phyloP scores from a whole-genome alignment of 163 green algal species.

The Picocystis sp. region DNA sequence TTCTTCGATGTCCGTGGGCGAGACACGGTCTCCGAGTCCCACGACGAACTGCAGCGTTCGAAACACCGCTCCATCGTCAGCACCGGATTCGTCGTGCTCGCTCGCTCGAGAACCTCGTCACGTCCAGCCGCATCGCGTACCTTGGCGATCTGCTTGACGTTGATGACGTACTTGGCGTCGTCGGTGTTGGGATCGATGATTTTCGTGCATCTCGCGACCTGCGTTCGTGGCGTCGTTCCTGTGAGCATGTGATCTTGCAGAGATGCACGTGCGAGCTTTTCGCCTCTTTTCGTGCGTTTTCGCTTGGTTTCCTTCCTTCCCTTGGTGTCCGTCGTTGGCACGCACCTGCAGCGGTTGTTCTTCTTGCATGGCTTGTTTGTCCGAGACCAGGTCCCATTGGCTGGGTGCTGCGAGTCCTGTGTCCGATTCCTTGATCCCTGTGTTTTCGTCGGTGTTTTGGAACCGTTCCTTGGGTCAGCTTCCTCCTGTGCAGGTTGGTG shows the following conservation, averaged over 20 bases:
- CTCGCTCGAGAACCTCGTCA: no score
- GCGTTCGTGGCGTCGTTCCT: constrained; percentile 4
- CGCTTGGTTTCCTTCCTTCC: no score
- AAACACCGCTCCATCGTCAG: no score
- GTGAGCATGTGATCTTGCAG: no score
- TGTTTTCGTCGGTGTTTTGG: not conserved
- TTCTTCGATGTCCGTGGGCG: constrained; percentile 97
- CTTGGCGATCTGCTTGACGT: constrained; percentile 99
- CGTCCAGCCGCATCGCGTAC: constrained; percentile 2
- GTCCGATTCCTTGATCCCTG: constrained; percentile 92
- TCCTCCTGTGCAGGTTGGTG: no score
- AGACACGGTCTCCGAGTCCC: constrained; percentile 85
- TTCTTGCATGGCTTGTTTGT: constrained; percentile 98
- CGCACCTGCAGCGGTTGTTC: constrained; percentile 81
- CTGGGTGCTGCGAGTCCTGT: constrained; percentile 86
- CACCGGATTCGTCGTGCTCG: no score
- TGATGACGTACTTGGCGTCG: constrained; percentile 98
- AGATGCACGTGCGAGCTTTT: no score
- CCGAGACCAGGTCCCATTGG: constrained; percentile 92
- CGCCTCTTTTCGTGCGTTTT: no score
- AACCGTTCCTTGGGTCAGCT: no score
- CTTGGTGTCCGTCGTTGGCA: no score
- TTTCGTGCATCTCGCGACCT: constrained; percentile 97
- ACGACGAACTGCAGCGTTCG: constrained; percentile 76
- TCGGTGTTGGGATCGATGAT: constrained; percentile 97